phyloP scores from a whole-genome alignment of 2,329 filamentous ascomycete genomes.

The Ophiocordyceps camponoti-saundersi region DNA sequence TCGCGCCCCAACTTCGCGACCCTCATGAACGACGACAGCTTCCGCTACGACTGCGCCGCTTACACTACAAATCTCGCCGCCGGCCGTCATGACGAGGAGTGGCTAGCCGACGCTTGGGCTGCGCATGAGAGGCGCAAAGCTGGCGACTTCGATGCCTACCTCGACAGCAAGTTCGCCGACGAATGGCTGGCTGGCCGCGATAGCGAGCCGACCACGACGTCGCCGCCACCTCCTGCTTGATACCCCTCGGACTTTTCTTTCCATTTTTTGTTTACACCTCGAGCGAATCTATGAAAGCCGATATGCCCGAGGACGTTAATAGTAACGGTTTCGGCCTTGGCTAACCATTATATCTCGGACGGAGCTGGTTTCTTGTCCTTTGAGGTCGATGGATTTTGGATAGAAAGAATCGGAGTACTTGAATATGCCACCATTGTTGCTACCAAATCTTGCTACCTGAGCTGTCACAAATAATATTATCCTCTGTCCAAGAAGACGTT shows the following conservation, averaged over 20 bases:
- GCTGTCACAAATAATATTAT: no score
- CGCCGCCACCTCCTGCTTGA: neutral
- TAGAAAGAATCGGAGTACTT: no score
- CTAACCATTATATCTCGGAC: no score
- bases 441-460: no score
- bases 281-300: no score
- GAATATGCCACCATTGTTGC: no score
- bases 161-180: constrained; percentile 25
- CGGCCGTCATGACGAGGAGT: constrained; percentile 33
- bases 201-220: constrained; percentile 9
- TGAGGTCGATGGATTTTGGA: no score
- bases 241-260: neutral
- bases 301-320: no score
- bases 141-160: constrained; percentile 32
- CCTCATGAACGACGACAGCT: constrained; percentile 28
- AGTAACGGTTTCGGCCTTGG: no score
- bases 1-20: constrained; percentile 23
- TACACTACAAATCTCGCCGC: constrained; percentile 27
- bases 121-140: constrained; percentile 29
- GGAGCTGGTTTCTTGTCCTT: no score
- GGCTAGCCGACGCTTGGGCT: constrained; percentile 33
- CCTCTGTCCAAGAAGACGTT: no score
- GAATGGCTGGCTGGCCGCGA: constrained; percentile 23
- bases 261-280: neutral
- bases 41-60: constrained; percentile 26